Conservation (phyloP, 441 rosid species). For the Biscutella laevigata region DNA sequence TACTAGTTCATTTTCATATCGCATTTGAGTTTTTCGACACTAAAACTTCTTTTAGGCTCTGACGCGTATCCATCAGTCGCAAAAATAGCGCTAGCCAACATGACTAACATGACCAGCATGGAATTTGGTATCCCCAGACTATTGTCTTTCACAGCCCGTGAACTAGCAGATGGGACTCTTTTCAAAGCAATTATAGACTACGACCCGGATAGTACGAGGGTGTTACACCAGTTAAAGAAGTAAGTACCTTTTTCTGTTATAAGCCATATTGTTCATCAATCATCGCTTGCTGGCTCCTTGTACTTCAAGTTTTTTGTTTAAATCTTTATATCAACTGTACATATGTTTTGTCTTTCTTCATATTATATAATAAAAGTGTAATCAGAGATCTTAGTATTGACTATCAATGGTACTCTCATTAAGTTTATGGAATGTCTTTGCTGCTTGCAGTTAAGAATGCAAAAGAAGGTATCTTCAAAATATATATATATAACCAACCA, state of each 20-base stretch:
- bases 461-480: background rate
- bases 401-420: background rate
- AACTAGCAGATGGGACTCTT: slow-evolving; percentile 89
- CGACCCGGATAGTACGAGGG: slow-evolving; percentile 88
- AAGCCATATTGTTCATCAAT: background rate
- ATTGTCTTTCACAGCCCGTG: slow-evolving; percentile 92
- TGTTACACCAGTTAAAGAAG: slow-evolving; percentile 70
- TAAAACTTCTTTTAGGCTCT: slow-evolving; percentile 36
- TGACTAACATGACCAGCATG: slow-evolving; percentile 64
- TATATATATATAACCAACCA: background rate
- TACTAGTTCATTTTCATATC: slow-evolving; percentile 12
- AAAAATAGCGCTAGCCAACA: slow-evolving; percentile 41
- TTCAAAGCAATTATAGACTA: slow-evolving; percentile 89
- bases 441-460: background rate
- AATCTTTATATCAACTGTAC: background rate
- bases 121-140: slow-evolving; percentile 89
- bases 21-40: slow-evolving; percentile 14
- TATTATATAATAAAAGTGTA: background rate
- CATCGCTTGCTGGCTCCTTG: slow-evolving; percentile 4
- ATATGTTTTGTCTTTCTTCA: background rate
- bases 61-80: slow-evolving; percentile 64
- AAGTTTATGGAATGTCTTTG: background rate
- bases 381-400: background rate
- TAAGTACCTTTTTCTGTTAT: slow-evolving; percentile 24
- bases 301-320: background rate